Percentiles rank a stretch among this genome's conserved stretches.
These are phyloP conservation scores for Trichosporon faecale DNA, from an alignment of 1,284 basidiomycete genomes.

Conservation along the genomic window DNA sequence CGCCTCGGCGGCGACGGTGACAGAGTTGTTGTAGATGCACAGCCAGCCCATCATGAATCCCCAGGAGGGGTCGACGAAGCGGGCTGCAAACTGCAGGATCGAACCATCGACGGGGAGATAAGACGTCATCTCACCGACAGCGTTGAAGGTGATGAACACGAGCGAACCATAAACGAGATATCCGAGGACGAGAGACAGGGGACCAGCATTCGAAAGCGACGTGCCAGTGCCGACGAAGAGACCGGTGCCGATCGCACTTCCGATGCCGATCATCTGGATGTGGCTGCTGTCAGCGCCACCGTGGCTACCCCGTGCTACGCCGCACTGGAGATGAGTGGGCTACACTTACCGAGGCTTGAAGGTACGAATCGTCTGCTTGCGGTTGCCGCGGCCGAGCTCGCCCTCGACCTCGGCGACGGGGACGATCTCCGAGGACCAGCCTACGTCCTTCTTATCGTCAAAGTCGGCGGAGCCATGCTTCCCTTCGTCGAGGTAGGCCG, in stretches of 20 bases:
- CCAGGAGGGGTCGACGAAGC: constrained; percentile 21
- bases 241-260: constrained; percentile 56
- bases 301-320: too few relatives aligned
- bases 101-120: constrained; percentile 26
- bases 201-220: background rate
- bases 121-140: constrained; percentile 27
- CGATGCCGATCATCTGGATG: constrained; percentile 15
- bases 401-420: constrained; percentile 5
- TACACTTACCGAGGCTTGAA: constrained; percentile 12
- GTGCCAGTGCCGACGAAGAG: constrained; percentile 26
- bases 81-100: constrained; percentile 20
- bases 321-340: too few relatives aligned
- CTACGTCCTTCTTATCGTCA: constrained; percentile 11
- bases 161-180: constrained; percentile 21
- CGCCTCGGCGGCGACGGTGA: constrained; percentile 18
- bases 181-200: background rate
- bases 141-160: constrained; percentile 23
- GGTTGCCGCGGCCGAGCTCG: constrained; percentile 13
- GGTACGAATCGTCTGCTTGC: constrained; percentile 12
- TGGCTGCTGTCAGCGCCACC: background rate
- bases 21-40: constrained; percentile 20
- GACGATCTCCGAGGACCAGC: background rate
- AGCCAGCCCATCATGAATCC: constrained; percentile 24
- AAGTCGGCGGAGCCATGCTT: background rate
- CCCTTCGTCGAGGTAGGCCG: background rate